phyloP scores from a whole-genome alignment of 345 rosid genomes.

The Rubroshorea leprosula region DNA sequence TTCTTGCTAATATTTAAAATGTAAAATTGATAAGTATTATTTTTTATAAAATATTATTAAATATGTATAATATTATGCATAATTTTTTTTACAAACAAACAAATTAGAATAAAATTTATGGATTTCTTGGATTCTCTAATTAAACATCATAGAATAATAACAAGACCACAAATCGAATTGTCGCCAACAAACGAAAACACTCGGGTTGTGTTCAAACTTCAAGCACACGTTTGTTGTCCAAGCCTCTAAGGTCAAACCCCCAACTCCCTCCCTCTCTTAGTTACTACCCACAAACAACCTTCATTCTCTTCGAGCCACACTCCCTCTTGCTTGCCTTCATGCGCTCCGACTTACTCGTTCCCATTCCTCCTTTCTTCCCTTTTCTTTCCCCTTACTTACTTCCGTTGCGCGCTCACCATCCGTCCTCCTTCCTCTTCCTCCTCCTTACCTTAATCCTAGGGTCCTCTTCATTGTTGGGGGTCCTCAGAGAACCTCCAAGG shows the following conservation, averaged over 20 bases:
- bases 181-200: too few relatives aligned
- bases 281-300: constrained; percentile 33
- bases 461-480: constrained; percentile 49
- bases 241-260: constrained; percentile 40
- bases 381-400: constrained; percentile 27
- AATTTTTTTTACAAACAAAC: too few relatives aligned
- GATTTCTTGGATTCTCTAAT: too few relatives aligned
- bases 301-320: constrained; percentile 55
- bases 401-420: constrained; percentile 22
- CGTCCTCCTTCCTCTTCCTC: constrained; percentile 41
- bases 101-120: too few relatives aligned
- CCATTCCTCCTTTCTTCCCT: constrained; percentile 57
- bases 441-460: constrained; percentile 26
- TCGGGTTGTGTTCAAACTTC: constrained; percentile 3
- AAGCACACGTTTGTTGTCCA: constrained; percentile 44
- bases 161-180: too few relatives aligned
- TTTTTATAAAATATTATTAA: too few relatives aligned
- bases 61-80: too few relatives aligned
- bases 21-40: too few relatives aligned
- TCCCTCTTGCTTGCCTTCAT: constrained; percentile 62
- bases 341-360: constrained; percentile 57
- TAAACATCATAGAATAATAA: too few relatives aligned
- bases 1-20: too few relatives aligned
- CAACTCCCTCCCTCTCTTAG: constrained; percentile 31
- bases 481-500: constrained; percentile 52